Percentiles rank a stretch among this genome's conserved stretches.
Conservation (phyloP, 2,329 filamentous ascomycete genomes). For the Malbranchea cinnamomea region DNA sequence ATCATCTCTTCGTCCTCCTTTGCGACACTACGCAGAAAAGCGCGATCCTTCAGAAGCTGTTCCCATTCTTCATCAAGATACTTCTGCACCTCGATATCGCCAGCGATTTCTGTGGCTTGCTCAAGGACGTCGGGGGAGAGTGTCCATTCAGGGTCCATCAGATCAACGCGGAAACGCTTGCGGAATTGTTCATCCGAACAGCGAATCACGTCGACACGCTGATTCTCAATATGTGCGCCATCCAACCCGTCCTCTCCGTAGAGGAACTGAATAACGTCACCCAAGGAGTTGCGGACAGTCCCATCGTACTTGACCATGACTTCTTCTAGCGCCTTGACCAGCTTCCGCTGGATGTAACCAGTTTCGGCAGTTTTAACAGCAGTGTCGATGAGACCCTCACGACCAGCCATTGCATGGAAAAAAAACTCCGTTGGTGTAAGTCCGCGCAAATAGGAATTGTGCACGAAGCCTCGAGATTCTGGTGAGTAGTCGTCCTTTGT, state of each 20-base stretch:
- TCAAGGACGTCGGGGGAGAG: constrained; percentile 61
- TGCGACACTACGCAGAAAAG: constrained; percentile 56
- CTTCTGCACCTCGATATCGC: constrained; percentile 74
- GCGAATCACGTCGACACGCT: constrained; percentile 73
- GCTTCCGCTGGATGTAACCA: constrained; percentile 94
- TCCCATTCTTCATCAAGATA: constrained; percentile 84
- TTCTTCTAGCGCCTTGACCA: constrained; percentile 96
- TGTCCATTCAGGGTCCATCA: constrained; percentile 54
- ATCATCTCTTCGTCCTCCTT: constrained; percentile 70
- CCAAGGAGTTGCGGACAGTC: constrained; percentile 90
- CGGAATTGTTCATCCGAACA: constrained; percentile 66
- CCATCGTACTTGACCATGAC: constrained; percentile 96
- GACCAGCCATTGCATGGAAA: constrained; percentile 99
- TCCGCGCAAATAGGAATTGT: constrained; percentile 95
- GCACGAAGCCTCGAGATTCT: constrained; percentile 91
- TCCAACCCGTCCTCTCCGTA: constrained; percentile 97
- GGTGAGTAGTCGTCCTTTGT: constrained; percentile 99
- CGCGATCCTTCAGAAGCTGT: constrained; percentile 56
- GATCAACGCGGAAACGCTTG: constrained; percentile 68
- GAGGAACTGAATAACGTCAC: constrained; percentile 91
- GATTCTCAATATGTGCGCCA: constrained; percentile 83
- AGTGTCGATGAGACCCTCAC: constrained; percentile 98
- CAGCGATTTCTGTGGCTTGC: constrained; percentile 70
- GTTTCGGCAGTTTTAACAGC: constrained; percentile 99
- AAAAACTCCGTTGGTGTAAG: constrained; percentile 95